These are phyloP conservation scores for Neurospora pannonica DNA, from an alignment of 495 filamentous ascomycete species.

Conservation along the genomic window DNA sequence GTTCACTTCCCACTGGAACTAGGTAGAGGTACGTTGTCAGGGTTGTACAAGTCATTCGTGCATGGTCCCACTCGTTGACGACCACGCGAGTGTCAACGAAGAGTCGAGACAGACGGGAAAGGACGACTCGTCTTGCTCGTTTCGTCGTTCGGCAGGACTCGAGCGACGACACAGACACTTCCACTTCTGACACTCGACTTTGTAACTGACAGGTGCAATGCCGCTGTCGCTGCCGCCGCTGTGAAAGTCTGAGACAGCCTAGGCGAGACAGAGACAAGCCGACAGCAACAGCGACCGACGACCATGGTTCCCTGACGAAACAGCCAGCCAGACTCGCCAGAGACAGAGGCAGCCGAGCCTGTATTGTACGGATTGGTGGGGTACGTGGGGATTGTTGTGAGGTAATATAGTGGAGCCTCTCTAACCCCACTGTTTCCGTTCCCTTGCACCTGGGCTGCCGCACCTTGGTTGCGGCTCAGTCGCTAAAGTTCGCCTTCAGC, in stretches of 20 bases:
- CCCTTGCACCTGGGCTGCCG: not conserved
- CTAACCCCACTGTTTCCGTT: not conserved
- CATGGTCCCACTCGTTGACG: not conserved
- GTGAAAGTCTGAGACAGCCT: not conserved
- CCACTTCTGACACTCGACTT: not conserved
- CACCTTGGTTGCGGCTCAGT: not conserved
- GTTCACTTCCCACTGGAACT: not conserved
- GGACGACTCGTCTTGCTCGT: no score
- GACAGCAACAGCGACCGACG: not conserved
- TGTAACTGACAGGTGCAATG: not conserved
- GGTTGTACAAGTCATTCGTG: not conserved
- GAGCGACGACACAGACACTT: not conserved
- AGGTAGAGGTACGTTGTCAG: not conserved
- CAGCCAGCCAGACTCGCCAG: not conserved
- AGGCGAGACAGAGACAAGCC: not conserved
- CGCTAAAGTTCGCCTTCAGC: not conserved
- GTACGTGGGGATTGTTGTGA: not conserved
- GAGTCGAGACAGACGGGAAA: no score
- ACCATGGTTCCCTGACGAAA: not conserved
- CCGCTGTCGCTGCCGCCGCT: not conserved
- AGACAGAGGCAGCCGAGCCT: not conserved
- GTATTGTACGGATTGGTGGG: not conserved
- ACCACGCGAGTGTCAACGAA: not conserved
- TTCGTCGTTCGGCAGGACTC: not conserved
- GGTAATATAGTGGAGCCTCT: not conserved